Evolutionary conservation across 1,139 yeast genomes (phyloP).

Genomic region (Debaryomyces psychrophilus): DNA sequence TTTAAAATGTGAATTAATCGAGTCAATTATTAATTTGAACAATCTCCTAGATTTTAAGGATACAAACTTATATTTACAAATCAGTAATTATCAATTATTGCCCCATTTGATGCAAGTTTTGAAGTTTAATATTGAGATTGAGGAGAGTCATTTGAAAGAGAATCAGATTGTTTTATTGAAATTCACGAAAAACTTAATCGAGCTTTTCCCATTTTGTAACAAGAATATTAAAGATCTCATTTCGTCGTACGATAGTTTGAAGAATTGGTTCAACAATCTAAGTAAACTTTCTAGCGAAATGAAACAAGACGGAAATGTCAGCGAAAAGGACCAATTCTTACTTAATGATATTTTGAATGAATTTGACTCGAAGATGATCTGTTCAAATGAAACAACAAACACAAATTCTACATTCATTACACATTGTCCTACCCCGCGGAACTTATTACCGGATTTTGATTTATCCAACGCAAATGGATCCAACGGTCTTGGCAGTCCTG

Average conservation of each 20-base stretch:
- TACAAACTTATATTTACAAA: constrained; percentile 33
- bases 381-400: constrained; percentile 3
- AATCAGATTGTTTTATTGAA: constrained; percentile 19
- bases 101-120: constrained; percentile 41
- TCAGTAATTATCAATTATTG: constrained; percentile 38
- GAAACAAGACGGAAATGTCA: constrained; percentile 10
- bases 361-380: constrained; percentile 3
- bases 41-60: constrained; percentile 25
- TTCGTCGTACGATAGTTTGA: constrained; percentile 27
- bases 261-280: constrained; percentile 33
- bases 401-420: constrained; percentile 7
- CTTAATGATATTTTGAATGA: constrained; percentile 7
- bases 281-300: constrained; percentile 18
- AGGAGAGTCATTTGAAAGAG: constrained; percentile 10
- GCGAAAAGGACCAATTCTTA: constrained; percentile 1
- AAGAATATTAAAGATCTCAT: constrained; percentile 32
- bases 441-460: constrained; percentile 4
- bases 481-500: constrained; percentile 1
- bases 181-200: constrained; percentile 30
- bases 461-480: background rate
- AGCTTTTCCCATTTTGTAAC: constrained; percentile 35
- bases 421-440: constrained; percentile 5
- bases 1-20: constrained; percentile 27
- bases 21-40: constrained; percentile 27
- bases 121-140: constrained; percentile 29